A percentile compares a stretch with the other conserved stretches of the same genome.
Evolutionary conservation across 257 asterid species (phyloP).

Genomic region (Lithospermum erythrorhizon): DNA sequence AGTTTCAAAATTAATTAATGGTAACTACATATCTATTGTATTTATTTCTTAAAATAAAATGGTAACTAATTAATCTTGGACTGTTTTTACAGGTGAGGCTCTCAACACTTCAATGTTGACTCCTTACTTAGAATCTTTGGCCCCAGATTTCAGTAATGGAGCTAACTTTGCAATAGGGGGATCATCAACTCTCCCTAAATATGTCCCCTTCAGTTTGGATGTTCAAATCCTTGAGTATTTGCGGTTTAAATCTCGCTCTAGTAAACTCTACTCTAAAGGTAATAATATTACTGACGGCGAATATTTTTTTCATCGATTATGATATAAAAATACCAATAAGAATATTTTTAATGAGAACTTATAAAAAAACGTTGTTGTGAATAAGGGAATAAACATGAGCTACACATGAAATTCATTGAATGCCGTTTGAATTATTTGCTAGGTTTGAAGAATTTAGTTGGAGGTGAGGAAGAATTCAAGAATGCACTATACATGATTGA

Average conservation of each 20-base stretch:
- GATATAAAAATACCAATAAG: too few relatives aligned
- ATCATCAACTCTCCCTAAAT: slow-evolving; percentile 51
- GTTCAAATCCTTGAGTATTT: slow-evolving; percentile 68
- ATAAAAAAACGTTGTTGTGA: not conserved
- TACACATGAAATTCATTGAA: not conserved
- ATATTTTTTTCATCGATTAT: too few relatives aligned
- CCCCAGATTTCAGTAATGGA: slow-evolving; percentile 54
- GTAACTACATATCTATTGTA: too few relatives aligned
- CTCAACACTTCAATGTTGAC: slow-evolving; percentile 39
- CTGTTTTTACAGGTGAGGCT: not conserved
- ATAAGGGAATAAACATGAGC: not conserved
- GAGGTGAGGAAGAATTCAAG: slow-evolving; percentile 36
- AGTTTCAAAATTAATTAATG: too few relatives aligned
- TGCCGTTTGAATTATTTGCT: slow-evolving; percentile 4
- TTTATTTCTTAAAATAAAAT: too few relatives aligned
- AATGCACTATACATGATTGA: slow-evolving; percentile 71
- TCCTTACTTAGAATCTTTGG: slow-evolving; percentile 65
- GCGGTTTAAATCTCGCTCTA: slow-evolving; percentile 55
- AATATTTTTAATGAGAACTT: not conserved
- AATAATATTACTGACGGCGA: slow-evolving; percentile 11
- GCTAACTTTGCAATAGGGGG: slow-evolving; percentile 81
- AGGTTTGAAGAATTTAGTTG: slow-evolving; percentile 37
- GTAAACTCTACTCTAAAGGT: slow-evolving; percentile 53
- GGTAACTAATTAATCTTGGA: too few relatives aligned
- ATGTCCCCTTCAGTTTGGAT: slow-evolving; percentile 51